Percentiles rank a stretch among this genome's conserved stretches.
phyloP scores from a whole-genome alignment of 805 yeast species.

The Saturnispora sanitii region DNA sequence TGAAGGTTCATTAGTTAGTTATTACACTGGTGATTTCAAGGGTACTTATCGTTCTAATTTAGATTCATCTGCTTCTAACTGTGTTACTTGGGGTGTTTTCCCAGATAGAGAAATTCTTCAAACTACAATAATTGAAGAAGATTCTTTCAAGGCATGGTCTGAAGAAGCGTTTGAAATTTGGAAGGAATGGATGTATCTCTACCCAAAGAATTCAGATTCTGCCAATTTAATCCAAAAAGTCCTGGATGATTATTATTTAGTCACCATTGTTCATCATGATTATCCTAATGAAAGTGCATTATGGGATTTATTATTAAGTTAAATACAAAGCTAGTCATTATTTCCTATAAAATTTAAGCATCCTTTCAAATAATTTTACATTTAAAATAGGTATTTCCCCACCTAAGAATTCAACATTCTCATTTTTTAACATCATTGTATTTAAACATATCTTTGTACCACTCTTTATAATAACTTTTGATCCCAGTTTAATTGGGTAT shows the following conservation, averaged over 20 bases:
- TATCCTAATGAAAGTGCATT: conserved; percentile 61
- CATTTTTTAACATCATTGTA: conserved; percentile 27
- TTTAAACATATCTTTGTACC: conserved; percentile 43
- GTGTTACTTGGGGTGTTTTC: conserved; percentile 97
- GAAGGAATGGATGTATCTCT: conserved; percentile 85
- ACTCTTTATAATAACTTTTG: conserved; percentile 41
- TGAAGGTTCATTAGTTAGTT: conserved; percentile 45
- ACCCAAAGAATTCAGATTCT: conserved; percentile 47
- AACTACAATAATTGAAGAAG: conserved; percentile 86
- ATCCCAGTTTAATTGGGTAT: conserved; percentile 43
- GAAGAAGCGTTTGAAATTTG: conserved; percentile 91
- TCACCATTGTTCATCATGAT: conserved; percentile 84
- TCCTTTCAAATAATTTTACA: conserved; percentile 22
- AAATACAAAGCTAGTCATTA: conserved; percentile 7
- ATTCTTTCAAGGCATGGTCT: conserved; percentile 90
- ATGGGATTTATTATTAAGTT: conserved; percentile 54
- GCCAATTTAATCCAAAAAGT: conserved; percentile 51
- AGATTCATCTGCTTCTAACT: conserved; percentile 48
- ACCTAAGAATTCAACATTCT: conserved; percentile 20
- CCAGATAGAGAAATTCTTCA: conserved; percentile 84
- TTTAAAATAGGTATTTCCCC: conserved; percentile 25
- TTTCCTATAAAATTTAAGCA: conserved; percentile 30
- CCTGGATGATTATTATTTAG: conserved; percentile 56
- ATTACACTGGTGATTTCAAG: conserved; percentile 58
- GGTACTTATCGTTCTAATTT: conserved; percentile 56